These are phyloP conservation scores for Apiosordaria backusii DNA, from an alignment of 495 filamentous ascomycete species.

Conservation along the genomic window DNA sequence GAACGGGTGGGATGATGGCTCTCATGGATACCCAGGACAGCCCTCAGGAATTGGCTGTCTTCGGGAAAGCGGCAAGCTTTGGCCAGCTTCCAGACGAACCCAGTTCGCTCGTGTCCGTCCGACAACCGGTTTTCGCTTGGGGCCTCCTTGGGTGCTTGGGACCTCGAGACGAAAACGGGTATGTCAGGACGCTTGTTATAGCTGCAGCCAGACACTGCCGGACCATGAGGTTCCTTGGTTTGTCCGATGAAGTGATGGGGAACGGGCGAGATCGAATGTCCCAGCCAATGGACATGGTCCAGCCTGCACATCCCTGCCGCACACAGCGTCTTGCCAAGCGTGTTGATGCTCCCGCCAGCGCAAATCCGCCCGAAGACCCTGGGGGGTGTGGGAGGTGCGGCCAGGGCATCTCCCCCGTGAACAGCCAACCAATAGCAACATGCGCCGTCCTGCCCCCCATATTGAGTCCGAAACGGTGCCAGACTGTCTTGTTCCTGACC, in stretches of 20 bases:
- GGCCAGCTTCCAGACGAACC: not conserved
- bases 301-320: constrained; percentile 11
- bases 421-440: constrained; percentile 20
- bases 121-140: constrained; percentile 6
- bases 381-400: constrained; percentile 2
- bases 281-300: constrained; percentile 7
- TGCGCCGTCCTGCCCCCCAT: constrained; percentile 14
- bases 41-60: not conserved
- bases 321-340: constrained; percentile 15
- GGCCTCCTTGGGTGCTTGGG: not conserved
- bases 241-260: not conserved
- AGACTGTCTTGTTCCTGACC: constrained; percentile 29
- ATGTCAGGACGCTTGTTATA: not conserved
- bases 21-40: not conserved
- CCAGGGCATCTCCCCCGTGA: constrained; percentile 10
- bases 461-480: constrained; percentile 31
- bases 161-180: not conserved
- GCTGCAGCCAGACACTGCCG: constrained; percentile 14
- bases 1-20: not conserved
- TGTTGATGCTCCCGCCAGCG: constrained; percentile 11
- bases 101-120: constrained; percentile 4
- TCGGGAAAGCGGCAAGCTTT: constrained; percentile 1
- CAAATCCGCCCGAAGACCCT: constrained; percentile 9
- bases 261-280: constrained; percentile 3
- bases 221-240: constrained; percentile 10